A percentile compares a stretch with the other conserved stretches of the same genome.
Conservation (phyloP, 345 rosid genomes). For the Moringa oleifera region DNA sequence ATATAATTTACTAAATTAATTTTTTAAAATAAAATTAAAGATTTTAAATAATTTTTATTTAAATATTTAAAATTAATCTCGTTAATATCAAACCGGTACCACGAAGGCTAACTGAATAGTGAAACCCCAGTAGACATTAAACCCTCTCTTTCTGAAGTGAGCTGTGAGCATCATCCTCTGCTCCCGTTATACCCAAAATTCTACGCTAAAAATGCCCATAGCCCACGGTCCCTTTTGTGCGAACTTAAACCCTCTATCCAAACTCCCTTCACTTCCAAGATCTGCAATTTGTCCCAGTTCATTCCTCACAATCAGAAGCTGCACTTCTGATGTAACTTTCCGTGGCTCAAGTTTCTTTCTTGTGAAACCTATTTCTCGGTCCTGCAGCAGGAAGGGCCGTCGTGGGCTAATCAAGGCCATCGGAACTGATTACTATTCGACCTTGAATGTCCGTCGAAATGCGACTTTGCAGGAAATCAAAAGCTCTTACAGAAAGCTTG, state of each 20-base stretch:
- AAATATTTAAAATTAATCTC: no score
- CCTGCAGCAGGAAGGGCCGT: slow-evolving; percentile 16
- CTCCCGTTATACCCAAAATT: no score
- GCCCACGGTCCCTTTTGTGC: not conserved
- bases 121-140: no score
- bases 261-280: not conserved
- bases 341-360: not conserved
- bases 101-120: no score
- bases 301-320: not conserved
- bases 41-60: no score
- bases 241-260: not conserved
- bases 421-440: slow-evolving; percentile 54
- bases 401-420: slow-evolving; percentile 34
- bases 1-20: no score
- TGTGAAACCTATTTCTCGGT: not conserved
- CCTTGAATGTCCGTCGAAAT: slow-evolving; percentile 51
- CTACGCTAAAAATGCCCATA: not conserved
- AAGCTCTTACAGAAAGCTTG: slow-evolving; percentile 70
- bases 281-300: not conserved
- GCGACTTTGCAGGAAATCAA: slow-evolving; percentile 80
- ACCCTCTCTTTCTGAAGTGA: no score
- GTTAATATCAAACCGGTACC: no score
- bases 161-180: no score
- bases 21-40: no score
- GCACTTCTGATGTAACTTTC: not conserved